phyloP scores from a whole-genome alignment of 164 flowering plant genomes.

The Sextonia rubra region DNA sequence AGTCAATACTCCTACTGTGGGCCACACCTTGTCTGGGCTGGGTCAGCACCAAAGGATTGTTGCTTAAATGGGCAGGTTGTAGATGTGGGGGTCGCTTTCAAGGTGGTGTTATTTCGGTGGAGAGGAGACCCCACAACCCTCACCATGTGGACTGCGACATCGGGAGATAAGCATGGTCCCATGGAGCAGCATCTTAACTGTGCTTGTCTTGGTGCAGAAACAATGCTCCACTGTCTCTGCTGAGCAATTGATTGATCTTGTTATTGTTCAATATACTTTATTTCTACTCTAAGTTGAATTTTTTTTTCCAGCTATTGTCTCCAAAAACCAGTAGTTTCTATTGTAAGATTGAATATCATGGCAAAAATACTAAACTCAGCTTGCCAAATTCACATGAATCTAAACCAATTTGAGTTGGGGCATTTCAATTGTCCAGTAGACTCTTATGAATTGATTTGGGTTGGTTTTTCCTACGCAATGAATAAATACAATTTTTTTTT shows the following conservation, averaged over 20 bases:
- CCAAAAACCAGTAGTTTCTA: too few species aligned
- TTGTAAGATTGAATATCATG: neutral
- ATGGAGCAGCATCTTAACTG: neutral
- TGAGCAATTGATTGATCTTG: neutral
- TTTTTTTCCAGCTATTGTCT: neutral
- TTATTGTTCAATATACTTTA: too few species aligned
- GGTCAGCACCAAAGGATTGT: slow-evolving; percentile 20
- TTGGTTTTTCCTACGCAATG: too few species aligned
- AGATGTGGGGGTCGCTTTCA: slow-evolving; percentile 39
- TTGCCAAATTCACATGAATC: too few species aligned
- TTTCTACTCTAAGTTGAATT: neutral
- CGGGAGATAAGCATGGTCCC: too few species aligned
- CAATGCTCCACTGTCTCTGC: neutral
- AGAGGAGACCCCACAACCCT: slow-evolving; percentile 24
- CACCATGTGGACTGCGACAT: slow-evolving; percentile 31
- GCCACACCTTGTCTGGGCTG: slow-evolving; percentile 32
- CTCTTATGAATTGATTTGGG: too few species aligned
- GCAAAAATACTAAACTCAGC: neutral
- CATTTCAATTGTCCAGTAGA: too few species aligned
- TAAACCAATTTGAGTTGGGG: too few species aligned
- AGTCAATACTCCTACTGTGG: slow-evolving; percentile 29
- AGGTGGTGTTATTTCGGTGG: slow-evolving; percentile 47
- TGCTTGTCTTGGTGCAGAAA: neutral
- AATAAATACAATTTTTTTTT: too few species aligned
- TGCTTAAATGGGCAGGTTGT: slow-evolving; percentile 39